Evolutionary conservation across 2,329 filamentous ascomycete species (phyloP).

Genomic region (Neofusicoccum parvum): DNA sequence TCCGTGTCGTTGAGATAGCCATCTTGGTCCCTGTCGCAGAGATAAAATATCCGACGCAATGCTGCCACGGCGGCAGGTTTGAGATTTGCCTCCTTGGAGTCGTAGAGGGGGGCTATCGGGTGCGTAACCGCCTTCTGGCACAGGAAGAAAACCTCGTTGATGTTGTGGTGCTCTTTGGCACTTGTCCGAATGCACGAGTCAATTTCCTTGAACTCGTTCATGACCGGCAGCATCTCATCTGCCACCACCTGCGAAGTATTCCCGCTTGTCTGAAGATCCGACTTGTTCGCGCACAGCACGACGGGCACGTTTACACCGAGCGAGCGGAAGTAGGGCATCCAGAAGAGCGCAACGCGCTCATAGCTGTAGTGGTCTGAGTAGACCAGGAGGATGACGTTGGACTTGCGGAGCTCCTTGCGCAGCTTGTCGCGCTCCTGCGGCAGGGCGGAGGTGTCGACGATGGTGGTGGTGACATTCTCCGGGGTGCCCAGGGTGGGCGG

Average conservation of each 20-base stretch:
- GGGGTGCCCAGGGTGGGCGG: slow-evolving; percentile 90
- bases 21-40: slow-evolving; percentile 96
- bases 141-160: slow-evolving; percentile 93
- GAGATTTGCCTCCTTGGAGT: slow-evolving; percentile 84
- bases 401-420: slow-evolving; percentile 92
- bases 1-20: slow-evolving; percentile 88
- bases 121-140: slow-evolving; percentile 98
- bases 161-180: slow-evolving; percentile 86
- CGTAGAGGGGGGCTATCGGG: slow-evolving; percentile 92
- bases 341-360: slow-evolving; percentile 93
- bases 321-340: slow-evolving; percentile 97
- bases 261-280: slow-evolving; percentile 76
- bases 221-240: slow-evolving; percentile 96
- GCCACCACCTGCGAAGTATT: slow-evolving; percentile 84
- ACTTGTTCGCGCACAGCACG: slow-evolving; percentile 95
- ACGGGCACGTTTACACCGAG: slow-evolving; percentile 98
- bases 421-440: slow-evolving; percentile 90
- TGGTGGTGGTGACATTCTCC: slow-evolving; percentile 95
- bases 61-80: slow-evolving; percentile 90
- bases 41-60: slow-evolving; percentile 86
- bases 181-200: slow-evolving; percentile 96
- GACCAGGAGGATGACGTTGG: slow-evolving; percentile 93
- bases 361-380: slow-evolving; percentile 99
- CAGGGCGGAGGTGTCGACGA: slow-evolving; percentile 94
- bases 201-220: slow-evolving; percentile 98